Evolutionary conservation across 371 early-diverging fungal genomes (phyloP).

Genomic region (Entomophthora muscae): DNA sequence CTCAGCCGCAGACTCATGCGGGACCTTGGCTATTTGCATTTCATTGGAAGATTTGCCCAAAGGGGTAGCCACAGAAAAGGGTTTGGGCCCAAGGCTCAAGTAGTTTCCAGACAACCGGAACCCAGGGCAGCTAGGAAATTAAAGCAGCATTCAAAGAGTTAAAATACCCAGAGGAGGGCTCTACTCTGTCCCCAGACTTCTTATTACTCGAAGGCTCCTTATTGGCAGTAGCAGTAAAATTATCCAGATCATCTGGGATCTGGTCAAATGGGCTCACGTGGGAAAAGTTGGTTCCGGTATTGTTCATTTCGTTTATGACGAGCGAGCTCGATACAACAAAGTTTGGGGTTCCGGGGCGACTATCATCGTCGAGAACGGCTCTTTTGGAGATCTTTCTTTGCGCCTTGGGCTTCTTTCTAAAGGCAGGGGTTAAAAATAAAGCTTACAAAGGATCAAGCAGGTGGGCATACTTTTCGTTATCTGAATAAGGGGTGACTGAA

Average conservation of each 20-base stretch:
- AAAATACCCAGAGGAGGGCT: too few species aligned
- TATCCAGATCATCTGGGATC: background rate
- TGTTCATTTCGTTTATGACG: background rate
- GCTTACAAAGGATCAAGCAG: too few species aligned
- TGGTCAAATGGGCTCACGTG: background rate
- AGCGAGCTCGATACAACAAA: background rate
- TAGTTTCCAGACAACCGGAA: background rate
- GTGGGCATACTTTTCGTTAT: background rate
- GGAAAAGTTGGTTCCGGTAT: background rate
- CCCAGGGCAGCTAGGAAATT: background rate
- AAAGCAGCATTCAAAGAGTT: too few species aligned
- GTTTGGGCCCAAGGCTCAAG: background rate
- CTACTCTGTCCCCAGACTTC: too few species aligned
- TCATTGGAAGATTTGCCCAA: background rate
- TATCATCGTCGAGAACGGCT: background rate
- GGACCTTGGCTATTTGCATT: background rate
- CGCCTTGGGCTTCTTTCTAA: background rate
- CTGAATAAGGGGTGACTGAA: background rate
- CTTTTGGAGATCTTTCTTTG: background rate
- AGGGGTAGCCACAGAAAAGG: background rate
- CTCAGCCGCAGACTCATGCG: background rate
- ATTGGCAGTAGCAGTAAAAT: background rate
- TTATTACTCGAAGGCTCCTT: too few species aligned
- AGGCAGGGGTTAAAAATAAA: too few species aligned
- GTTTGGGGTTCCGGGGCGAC: background rate